Percentiles rank a stretch among this genome's conserved stretches.
These are phyloP conservation scores for Syncephalastrum racemosum DNA, from an alignment of 371 early-diverging fungal species.

Conservation along the genomic window DNA sequence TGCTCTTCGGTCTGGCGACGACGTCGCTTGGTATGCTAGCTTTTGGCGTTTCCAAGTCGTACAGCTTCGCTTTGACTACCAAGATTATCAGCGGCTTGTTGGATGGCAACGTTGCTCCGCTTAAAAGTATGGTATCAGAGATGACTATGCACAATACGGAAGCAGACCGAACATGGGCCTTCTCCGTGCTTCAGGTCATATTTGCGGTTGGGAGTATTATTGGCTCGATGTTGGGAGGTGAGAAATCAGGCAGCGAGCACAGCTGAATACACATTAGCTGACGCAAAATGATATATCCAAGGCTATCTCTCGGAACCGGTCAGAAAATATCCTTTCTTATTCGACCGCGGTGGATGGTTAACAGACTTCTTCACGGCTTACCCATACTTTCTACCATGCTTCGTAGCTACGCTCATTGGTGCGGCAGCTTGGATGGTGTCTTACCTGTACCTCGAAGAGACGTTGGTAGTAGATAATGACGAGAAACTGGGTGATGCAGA, in stretches of 20 bases:
- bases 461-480: conserved; percentile 21
- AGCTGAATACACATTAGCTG: not conserved
- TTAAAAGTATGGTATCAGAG: conserved; percentile 88
- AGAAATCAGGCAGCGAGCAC: not conserved
- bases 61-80: conserved; percentile 64
- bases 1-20: conserved; percentile 77
- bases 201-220: conserved; percentile 57
- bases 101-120: conserved; percentile 79
- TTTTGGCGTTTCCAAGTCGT: conserved; percentile 76
- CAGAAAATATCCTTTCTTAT: conserved; percentile 61
- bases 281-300: conserved; percentile 13
- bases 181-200: conserved; percentile 55
- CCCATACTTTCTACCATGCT: conserved; percentile 88
- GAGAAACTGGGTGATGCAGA: not conserved
- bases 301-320: conserved; percentile 78
- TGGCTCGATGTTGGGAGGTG: conserved; percentile 78
- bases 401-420: conserved; percentile 64
- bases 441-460: conserved; percentile 75
- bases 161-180: conserved; percentile 49
- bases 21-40: conserved; percentile 64
- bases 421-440: conserved; percentile 66
- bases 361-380: conserved; percentile 61
- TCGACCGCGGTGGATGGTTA: conserved; percentile 50
- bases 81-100: conserved; percentile 64
- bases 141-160: conserved; percentile 57